Base-by-base conservation (phyloP, 2,329 filamentous ascomycete species). In the Curvularia sp. region DNA sequence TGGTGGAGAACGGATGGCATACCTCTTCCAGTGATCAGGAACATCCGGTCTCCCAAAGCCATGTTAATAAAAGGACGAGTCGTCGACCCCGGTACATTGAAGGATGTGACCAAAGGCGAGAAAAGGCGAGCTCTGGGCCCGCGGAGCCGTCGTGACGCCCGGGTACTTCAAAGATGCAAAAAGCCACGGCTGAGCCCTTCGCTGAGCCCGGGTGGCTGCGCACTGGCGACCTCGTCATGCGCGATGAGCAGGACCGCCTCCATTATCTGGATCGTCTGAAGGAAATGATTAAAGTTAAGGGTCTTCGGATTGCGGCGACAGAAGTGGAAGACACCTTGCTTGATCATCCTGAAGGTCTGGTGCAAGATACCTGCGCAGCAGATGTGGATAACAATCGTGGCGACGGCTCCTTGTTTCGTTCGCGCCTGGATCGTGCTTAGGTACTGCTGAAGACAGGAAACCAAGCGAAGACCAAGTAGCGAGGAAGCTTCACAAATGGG, bases 231-330 rank as follows among this genome's bases (percentile, higher is more conserved):
- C 46, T 73, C 12, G 67, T 74, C 1, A 55, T 65, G 59, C 60
- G 71, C 4, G 72, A 74, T 53, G 61, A 69, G 48, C 27, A 55
- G 1, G 71, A 74, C 54, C 48, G 66, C 1, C 63, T 73, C 5
- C 61, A 65, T 34, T 73, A 71, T 39, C 59, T 80, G 2, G 79
- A 80, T 60, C 70, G 77, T 7, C 47, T 71, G 9, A 75, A 80
- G 66, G 77, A 82, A 57, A 74, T 82, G 48, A 82, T 82, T 61
- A 82, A 81, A 57, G 80, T 81, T 12, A 81, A 82, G 64, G 81
- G 81, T 3, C 73, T 80, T 38, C 80, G 82, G 70, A 80, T 82
- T n/a, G 78, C 80, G 6, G 81, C 81, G 2, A 80, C 80, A 0
- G 81, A 83, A 49, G 72, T 83, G 1, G 81, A 83, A 67, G 79